These are phyloP conservation scores for Zostera marina DNA, from an alignment of 116 monocot genomes.

Conservation along the genomic window DNA sequence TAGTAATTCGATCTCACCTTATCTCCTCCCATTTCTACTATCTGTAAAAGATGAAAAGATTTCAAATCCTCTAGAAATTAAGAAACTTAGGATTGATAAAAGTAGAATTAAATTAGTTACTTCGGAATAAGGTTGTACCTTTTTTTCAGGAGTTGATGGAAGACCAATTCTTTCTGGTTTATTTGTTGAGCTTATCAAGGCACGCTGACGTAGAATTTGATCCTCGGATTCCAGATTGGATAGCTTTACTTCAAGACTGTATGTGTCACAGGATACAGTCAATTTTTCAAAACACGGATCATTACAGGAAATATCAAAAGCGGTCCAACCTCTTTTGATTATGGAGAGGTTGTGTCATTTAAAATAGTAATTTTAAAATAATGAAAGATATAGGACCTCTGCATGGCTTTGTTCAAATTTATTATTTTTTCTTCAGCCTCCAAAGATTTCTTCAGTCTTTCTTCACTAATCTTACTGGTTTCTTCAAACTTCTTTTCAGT, in stretches of 20 bases:
- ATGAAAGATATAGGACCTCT: conserved; percentile 72
- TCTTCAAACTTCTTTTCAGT: conserved; percentile 64
- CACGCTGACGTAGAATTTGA: conserved; percentile 64
- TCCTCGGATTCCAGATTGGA: conserved; percentile 72
- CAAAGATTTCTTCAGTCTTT: conserved; percentile 33
- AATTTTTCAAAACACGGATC: neutral
- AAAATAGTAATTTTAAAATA: too few species aligned
- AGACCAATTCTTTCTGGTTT: conserved; percentile 45
- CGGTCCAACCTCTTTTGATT: too few species aligned
- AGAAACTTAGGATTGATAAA: neutral
- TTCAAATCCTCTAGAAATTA: neutral
- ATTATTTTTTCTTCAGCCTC: conserved; percentile 49
- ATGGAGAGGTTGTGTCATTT: too few species aligned
- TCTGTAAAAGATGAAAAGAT: conserved; percentile 17
- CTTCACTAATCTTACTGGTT: conserved; percentile 42
- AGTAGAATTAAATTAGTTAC: neutral
- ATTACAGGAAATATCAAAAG: too few species aligned
- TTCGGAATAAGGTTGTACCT: conserved; percentile 15
- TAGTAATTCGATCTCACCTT: conserved; percentile 34
- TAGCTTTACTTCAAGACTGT: conserved; percentile 51
- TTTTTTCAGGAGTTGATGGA: conserved; percentile 32
- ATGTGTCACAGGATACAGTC: neutral
- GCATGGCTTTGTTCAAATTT: conserved; percentile 51
- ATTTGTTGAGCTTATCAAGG: conserved; percentile 33
- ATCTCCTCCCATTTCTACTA: conserved; percentile 26